phyloP scores from a whole-genome alignment of 805 yeast species.

The Pichia phayaonensis region DNA sequence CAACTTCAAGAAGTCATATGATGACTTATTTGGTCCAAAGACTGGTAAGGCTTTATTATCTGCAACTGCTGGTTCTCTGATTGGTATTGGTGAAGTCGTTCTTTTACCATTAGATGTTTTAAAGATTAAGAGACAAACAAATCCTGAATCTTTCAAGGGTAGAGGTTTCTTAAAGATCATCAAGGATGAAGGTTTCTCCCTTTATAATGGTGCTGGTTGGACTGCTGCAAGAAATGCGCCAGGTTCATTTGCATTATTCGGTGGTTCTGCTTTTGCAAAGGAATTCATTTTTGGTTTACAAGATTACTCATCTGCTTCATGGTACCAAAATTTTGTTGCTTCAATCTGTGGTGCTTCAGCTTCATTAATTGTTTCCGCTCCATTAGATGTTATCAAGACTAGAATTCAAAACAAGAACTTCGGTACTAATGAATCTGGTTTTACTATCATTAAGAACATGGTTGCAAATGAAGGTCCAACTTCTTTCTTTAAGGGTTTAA shows the following conservation, averaged over 20 bases:
- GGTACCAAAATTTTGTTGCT: constrained; percentile 91
- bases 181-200: constrained; percentile 84
- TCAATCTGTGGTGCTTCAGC: constrained; percentile 97
- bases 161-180: constrained; percentile 88
- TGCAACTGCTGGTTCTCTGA: constrained; percentile 95
- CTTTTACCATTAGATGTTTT: constrained; percentile 91
- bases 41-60: constrained; percentile 96
- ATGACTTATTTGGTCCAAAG: constrained; percentile 76
- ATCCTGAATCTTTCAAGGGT: constrained; percentile 99
- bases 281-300: constrained; percentile 82
- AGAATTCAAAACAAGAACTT: constrained; percentile 96
- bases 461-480: constrained; percentile 82
- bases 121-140: constrained; percentile 97
- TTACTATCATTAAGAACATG: constrained; percentile 89
- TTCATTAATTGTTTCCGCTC: constrained; percentile 93
- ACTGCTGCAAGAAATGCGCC: constrained; percentile 99
- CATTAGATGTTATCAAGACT: constrained; percentile 95
- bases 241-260: constrained; percentile 94
- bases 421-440: constrained; percentile 91
- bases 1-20: constrained; percentile 65
- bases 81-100: constrained; percentile 97
- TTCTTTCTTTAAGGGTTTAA: constrained; percentile 92
- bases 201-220: constrained; percentile 99
- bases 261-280: constrained; percentile 98
- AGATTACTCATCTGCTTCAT: constrained; percentile 88